phyloP scores from a whole-genome alignment of 768 basidiomycete genomes.

The Leucosporidium creatinivorum region DNA sequence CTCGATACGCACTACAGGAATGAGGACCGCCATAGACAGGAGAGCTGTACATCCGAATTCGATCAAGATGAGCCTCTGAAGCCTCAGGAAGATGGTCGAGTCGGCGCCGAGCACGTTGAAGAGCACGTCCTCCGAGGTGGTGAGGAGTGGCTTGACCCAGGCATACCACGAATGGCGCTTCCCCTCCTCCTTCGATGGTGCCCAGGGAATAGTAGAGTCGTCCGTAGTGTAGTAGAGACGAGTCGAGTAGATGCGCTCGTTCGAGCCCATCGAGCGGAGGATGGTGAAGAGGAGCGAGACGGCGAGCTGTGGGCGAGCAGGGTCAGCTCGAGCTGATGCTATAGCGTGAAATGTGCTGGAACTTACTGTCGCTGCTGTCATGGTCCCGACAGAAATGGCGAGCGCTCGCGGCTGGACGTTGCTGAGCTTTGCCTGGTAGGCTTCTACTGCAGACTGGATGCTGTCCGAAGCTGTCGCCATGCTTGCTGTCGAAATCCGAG shows the following conservation, averaged over 20 bases:
- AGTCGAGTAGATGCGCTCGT: conserved; percentile 56
- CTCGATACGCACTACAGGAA: neutral
- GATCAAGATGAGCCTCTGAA: conserved; percentile 72
- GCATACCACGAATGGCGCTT: neutral
- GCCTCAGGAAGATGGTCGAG: conserved; percentile 84
- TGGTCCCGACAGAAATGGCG: neutral
- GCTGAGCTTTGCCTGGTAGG: neutral
- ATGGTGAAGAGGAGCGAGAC: conserved; percentile 57
- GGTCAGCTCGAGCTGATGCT: neutral
- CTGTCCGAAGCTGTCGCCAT: neutral
- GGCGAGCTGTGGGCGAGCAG: conserved; percentile 33
- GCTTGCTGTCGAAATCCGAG: neutral
- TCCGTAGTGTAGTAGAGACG: conserved; percentile 62
- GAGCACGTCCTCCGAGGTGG: conserved; percentile 30
- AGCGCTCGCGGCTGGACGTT: neutral
- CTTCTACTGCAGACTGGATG: neutral
- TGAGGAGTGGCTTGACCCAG: conserved; percentile 27
- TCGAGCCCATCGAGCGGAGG: conserved; percentile 62
- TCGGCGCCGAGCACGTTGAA: conserved; percentile 78
- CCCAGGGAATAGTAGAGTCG: conserved; percentile 50
- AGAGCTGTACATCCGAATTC: conserved; percentile 56
- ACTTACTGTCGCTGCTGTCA: neutral
- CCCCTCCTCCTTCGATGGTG: neutral
- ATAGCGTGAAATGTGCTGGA: neutral
- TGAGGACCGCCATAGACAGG: neutral